phyloP scores from a whole-genome alignment of 176 grass and related monocot species.

The Guadua angustifolia region DNA sequence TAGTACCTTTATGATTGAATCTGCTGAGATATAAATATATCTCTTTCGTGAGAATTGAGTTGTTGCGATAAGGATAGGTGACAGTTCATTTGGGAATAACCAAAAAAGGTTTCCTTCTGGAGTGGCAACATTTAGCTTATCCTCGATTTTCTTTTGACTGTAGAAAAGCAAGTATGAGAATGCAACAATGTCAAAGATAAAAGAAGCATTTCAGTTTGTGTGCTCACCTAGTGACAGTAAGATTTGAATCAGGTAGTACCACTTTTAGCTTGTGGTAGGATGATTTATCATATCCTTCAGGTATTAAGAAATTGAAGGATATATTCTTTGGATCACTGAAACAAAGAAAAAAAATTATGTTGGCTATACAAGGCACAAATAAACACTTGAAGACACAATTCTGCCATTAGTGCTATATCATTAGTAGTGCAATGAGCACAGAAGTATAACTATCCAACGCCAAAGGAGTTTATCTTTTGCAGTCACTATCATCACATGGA shows the following conservation, averaged over 20 bases:
- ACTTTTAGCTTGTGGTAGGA: slow-evolving; percentile 86
- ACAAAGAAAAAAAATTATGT: slow-evolving; percentile 36
- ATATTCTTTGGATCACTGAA: slow-evolving; percentile 73
- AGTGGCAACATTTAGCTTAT: slow-evolving; percentile 70
- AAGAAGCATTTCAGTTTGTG: slow-evolving; percentile 7
- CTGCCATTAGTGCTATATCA: background rate
- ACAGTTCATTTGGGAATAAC: slow-evolving; percentile 57
- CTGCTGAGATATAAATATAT: slow-evolving; percentile 68
- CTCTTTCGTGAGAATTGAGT: slow-evolving; percentile 54
- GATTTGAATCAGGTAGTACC: slow-evolving; percentile 68
- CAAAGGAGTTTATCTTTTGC: slow-evolving; percentile 2
- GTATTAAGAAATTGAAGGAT: slow-evolving; percentile 80
- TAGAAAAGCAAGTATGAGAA: slow-evolving; percentile 44
- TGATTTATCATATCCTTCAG: slow-evolving; percentile 60
- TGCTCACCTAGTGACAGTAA: slow-evolving; percentile 74
- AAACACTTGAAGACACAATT: background rate
- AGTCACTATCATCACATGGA: background rate
- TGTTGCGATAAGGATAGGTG: slow-evolving; percentile 70
- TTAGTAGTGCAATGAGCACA: slow-evolving; percentile 1
- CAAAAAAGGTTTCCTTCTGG: slow-evolving; percentile 60
- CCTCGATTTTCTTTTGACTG: slow-evolving; percentile 72
- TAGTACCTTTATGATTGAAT: slow-evolving; percentile 74
- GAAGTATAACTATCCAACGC: background rate
- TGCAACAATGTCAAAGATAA: slow-evolving; percentile 8
- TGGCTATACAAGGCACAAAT: background rate